Conservation (phyloP, 345 rosid species). For the Streptanthus diversifolius region DNA sequence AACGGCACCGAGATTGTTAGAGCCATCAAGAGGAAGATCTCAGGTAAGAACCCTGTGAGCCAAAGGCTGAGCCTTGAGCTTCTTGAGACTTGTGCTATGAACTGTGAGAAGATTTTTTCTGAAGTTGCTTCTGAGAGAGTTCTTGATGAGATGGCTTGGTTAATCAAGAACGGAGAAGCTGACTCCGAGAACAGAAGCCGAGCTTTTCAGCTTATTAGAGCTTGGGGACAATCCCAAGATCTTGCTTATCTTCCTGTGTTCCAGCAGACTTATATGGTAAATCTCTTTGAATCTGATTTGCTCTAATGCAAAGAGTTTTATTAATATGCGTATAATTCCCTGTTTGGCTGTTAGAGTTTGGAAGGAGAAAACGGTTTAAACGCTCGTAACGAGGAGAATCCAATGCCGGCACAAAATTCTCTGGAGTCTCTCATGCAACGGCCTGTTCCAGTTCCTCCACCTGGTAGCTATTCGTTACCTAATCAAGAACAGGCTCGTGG, state of each 20-base stretch:
- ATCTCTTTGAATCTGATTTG: not conserved
- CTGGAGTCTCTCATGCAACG: conserved; percentile 55
- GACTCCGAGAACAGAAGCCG: conserved; percentile 49
- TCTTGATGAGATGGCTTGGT: conserved; percentile 83
- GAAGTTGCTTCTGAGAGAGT: conserved; percentile 75
- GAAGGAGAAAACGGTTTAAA: conserved; percentile 38
- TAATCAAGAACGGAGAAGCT: conserved; percentile 54
- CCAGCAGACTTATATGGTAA: conserved; percentile 68
- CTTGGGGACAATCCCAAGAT: conserved; percentile 79
- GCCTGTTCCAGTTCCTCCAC: conserved; percentile 53
- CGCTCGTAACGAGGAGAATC: conserved; percentile 35
- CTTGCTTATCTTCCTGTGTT: conserved; percentile 78
- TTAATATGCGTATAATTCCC: not conserved
- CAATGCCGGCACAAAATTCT: conserved; percentile 32
- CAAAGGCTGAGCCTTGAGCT: conserved; percentile 73
- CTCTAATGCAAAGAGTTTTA: not conserved
- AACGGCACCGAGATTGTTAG: conserved; percentile 60
- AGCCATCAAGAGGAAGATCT: conserved; percentile 72
- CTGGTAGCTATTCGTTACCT: conserved; percentile 52
- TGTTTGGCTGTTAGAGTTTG: conserved; percentile 40
- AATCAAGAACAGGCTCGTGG: conserved; percentile 33
- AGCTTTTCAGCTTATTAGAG: conserved; percentile 66
- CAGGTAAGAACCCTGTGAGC: conserved; percentile 48
- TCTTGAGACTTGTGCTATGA: conserved; percentile 69
- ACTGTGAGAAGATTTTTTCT: conserved; percentile 73